phyloP scores from a whole-genome alignment of 768 basidiomycete genomes.

The Rhizopogon rudus region DNA sequence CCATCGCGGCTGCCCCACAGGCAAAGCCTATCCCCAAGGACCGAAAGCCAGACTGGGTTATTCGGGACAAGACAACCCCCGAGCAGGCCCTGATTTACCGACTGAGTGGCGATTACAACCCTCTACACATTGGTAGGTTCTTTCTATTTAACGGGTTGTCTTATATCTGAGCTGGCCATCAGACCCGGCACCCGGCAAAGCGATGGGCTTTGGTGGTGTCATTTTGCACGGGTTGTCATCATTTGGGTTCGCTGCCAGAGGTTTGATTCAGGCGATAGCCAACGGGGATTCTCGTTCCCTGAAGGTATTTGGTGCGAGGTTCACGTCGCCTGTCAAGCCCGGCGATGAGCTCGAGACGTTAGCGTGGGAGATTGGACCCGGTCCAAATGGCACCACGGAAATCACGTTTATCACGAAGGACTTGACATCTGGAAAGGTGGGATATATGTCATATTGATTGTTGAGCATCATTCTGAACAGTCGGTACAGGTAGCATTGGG shows the following conservation, averaged over 20 bases:
- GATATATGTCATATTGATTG: constrained; percentile 4
- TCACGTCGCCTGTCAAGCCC: constrained; percentile 81
- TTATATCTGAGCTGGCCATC: neutral
- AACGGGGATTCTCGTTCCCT: constrained; percentile 57
- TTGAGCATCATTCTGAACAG: constrained; percentile 1
- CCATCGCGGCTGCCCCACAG: constrained; percentile 54
- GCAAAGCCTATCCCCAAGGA: constrained; percentile 58
- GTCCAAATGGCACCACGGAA: constrained; percentile 53
- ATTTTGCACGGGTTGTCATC: constrained; percentile 84
- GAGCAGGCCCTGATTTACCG: constrained; percentile 71
- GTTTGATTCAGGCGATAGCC: constrained; percentile 59
- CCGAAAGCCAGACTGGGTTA: constrained; percentile 54
- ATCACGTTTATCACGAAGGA: constrained; percentile 62
- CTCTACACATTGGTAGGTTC: constrained; percentile 62
- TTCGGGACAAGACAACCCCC: constrained; percentile 55
- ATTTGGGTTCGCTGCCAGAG: constrained; percentile 79
- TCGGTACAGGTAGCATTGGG: constrained; percentile 44
- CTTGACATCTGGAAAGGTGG: constrained; percentile 53
- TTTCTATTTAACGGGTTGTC: neutral
- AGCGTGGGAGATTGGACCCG: constrained; percentile 72
- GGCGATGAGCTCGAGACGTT: constrained; percentile 76
- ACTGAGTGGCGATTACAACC: constrained; percentile 76
- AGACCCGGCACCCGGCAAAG: constrained; percentile 74
- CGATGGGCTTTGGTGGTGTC: constrained; percentile 74
- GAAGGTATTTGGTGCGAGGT: constrained; percentile 65